Evolutionary conservation across 1,139 yeast species (phyloP).

Genomic region (Lodderomyces theae): DNA sequence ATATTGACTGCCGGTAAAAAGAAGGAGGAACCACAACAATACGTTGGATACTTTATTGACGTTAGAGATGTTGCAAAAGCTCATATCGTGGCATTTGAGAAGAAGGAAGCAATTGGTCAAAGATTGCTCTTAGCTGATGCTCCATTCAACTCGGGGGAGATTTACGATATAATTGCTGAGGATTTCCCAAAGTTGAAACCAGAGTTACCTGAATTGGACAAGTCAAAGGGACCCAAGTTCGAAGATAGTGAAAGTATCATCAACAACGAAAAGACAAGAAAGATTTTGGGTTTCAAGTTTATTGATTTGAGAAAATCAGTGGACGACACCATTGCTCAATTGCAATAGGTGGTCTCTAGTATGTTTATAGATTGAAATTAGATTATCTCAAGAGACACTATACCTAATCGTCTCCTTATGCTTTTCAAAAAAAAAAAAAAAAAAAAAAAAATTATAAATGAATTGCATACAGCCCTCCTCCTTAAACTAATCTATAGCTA

Average conservation of each 20-base stretch:
- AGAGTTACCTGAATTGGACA: constrained; percentile 15
- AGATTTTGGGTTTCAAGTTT: constrained; percentile 37
- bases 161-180: constrained; percentile 25
- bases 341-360: neutral
- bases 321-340: constrained; percentile 40
- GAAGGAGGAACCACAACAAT: constrained; percentile 16
- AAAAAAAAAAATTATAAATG: no score
- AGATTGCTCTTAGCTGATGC: constrained; percentile 33
- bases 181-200: constrained; percentile 15
- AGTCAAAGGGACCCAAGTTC: constrained; percentile 6
- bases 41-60: constrained; percentile 36
- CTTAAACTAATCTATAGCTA: constrained; percentile 55
- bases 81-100: constrained; percentile 38
- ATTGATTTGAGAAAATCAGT: constrained; percentile 35
- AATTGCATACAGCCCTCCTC: no score
- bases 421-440: no score
- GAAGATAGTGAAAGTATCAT: constrained; percentile 6
- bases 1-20: constrained; percentile 11
- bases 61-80: constrained; percentile 54
- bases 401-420: no score
- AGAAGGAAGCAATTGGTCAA: constrained; percentile 20
- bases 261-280: constrained; percentile 23
- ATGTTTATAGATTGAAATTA: neutral
- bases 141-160: constrained; percentile 19
- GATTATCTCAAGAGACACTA: no score